Percentiles rank a stretch among this genome's conserved stretches.
phyloP scores from a whole-genome alignment of 768 basidiomycete species.

The Gelatoporia subvermispora region DNA sequence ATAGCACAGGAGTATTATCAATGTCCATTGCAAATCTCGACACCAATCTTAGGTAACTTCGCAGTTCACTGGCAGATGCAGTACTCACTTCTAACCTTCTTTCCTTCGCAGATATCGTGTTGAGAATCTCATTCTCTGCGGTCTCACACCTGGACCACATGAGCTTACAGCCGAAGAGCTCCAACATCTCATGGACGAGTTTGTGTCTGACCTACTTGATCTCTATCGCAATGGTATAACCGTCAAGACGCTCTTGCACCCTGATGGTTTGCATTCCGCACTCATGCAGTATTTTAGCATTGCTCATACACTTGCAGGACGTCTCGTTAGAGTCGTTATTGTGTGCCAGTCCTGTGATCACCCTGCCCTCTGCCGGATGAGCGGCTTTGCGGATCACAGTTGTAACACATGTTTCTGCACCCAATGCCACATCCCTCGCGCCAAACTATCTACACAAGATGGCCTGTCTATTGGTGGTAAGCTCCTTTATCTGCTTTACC shows the following conservation, averaged over 20 bases:
- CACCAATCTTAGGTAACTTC: not conserved
- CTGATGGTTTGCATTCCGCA: not conserved
- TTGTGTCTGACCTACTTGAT: slow-evolving; percentile 17
- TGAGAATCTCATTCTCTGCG: slow-evolving; percentile 11
- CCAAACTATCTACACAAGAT: slow-evolving; percentile 6
- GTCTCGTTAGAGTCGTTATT: slow-evolving; percentile 13
- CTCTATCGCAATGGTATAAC: slow-evolving; percentile 14
- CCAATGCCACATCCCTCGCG: slow-evolving; percentile 8
- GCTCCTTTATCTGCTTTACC: not conserved
- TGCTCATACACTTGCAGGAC: slow-evolving; percentile 12
- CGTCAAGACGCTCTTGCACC: slow-evolving; percentile 1
- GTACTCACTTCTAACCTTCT: slow-evolving; percentile 9
- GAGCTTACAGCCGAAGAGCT: not conserved
- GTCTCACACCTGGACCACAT: not conserved
- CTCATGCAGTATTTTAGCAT: not conserved
- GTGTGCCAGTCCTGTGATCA: slow-evolving; percentile 31
- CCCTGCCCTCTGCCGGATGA: slow-evolving; percentile 20
- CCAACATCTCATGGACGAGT: slow-evolving; percentile 1
- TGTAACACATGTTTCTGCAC: slow-evolving; percentile 11
- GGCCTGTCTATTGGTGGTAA: slow-evolving; percentile 5
- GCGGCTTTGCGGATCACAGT: slow-evolving; percentile 16
- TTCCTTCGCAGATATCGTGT: slow-evolving; percentile 12
- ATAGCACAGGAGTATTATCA: slow-evolving; percentile 9
- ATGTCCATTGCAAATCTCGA: slow-evolving; percentile 4
- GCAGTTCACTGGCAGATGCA: not conserved